Conservation (phyloP, 257 asterid species). For the Solanum lignicaule region DNA sequence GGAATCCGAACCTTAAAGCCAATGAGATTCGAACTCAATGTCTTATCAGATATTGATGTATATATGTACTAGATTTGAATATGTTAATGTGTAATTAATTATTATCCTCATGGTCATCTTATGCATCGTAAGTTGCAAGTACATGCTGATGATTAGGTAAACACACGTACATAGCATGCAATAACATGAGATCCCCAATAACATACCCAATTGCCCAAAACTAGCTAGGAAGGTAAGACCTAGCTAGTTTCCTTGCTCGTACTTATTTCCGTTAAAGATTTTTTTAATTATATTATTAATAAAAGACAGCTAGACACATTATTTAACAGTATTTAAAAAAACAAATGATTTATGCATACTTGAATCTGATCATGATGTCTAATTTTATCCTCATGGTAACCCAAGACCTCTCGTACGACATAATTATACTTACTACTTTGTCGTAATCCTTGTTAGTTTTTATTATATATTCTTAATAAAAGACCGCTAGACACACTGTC, state of each 20-base stretch:
- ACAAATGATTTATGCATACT: neutral
- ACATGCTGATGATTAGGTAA: neutral
- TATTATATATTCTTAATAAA: neutral
- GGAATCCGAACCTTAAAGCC: neutral
- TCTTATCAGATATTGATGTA: neutral
- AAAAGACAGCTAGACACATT: neutral
- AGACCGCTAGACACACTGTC: neutral
- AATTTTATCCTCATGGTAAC: neutral
- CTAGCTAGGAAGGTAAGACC: neutral
- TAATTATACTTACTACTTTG: neutral
- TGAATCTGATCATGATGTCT: neutral
- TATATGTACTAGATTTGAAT: neutral
- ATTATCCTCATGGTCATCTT: neutral
- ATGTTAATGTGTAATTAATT: neutral
- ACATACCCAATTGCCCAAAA: neutral
- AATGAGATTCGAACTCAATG: neutral
- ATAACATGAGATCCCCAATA: neutral
- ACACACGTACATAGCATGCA: neutral
- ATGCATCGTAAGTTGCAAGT: neutral
- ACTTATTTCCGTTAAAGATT: neutral
- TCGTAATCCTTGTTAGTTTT: too few relatives aligned
- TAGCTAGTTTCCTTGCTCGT: neutral
- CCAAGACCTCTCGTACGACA: neutral
- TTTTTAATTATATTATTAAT: too few relatives aligned
- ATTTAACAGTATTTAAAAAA: neutral